Conservation (phyloP, 208 protist species). For the Wallacemonas collosoma region DNA sequence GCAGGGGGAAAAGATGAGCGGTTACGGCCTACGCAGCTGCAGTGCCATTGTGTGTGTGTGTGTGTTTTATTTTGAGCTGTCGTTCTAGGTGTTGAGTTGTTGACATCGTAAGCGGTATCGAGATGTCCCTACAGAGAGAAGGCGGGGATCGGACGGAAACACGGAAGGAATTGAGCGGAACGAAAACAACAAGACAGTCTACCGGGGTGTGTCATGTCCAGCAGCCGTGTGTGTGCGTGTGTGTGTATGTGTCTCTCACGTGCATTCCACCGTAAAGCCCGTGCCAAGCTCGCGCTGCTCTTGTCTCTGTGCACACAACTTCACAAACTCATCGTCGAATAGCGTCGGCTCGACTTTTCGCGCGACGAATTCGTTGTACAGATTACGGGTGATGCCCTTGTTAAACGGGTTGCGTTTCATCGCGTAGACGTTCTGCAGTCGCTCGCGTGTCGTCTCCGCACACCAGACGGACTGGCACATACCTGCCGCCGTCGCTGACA, state of each 20-base stretch:
- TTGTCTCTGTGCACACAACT: constrained; percentile 40
- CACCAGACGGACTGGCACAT: constrained; percentile 40
- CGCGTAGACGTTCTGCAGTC: constrained; percentile 66
- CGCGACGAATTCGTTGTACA: constrained; percentile 46
- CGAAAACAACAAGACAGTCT: too few species aligned
- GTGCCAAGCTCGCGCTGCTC: constrained; percentile 41
- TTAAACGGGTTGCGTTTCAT: constrained; percentile 72
- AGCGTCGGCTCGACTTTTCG: constrained; percentile 41
- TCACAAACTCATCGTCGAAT: constrained; percentile 80
- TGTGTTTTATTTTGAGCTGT: too few species aligned
- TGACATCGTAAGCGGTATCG: too few species aligned
- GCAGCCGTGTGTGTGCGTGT: background rate
- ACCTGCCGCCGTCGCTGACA: constrained; percentile 27
- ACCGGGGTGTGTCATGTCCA: too few species aligned
- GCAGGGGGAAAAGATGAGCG: too few species aligned
- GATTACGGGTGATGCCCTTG: constrained; percentile 55
- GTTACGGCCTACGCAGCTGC: too few species aligned
- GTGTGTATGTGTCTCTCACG: constrained; percentile 2
- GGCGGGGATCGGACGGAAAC: too few species aligned
- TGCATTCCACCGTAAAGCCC: constrained; percentile 32
- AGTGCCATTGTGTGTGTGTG: too few species aligned
- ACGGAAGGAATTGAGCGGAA: too few species aligned
- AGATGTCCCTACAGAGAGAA: too few species aligned
- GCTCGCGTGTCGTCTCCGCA: constrained; percentile 72
- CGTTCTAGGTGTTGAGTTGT: too few species aligned